Evolutionary conservation across 2,329 filamentous ascomycete species (phyloP).

Genomic region (Dissoconium aciculare): DNA sequence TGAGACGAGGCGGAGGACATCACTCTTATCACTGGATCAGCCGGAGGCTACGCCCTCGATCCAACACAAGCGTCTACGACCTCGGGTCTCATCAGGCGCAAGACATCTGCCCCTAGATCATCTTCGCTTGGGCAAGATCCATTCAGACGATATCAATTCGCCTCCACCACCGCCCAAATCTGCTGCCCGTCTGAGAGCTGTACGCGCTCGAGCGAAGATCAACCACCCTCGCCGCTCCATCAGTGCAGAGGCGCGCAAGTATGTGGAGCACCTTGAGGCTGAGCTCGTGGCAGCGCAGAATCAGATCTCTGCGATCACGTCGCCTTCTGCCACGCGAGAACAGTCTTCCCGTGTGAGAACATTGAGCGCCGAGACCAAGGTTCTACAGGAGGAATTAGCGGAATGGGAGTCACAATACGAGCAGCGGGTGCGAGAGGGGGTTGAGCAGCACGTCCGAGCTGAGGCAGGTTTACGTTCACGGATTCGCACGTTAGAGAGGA

Average conservation of each 20-base stretch:
- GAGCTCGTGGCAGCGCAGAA: constrained; percentile 30
- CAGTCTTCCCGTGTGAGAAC: constrained; percentile 25
- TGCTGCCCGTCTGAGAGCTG: constrained; percentile 1
- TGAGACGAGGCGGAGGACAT: constrained; percentile 16
- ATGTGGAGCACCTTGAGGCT: constrained; percentile 36
- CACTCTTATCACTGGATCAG: constrained; percentile 7
- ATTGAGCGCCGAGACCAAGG: constrained; percentile 22
- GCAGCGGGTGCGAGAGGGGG: constrained; percentile 22
- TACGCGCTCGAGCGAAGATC: constrained; percentile 11
- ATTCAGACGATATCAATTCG: constrained; percentile 5
- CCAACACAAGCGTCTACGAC: background rate
- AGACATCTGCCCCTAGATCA: constrained; percentile 8
- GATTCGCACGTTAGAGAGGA: constrained; percentile 19
- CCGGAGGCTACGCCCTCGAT: background rate
- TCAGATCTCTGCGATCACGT: constrained; percentile 26
- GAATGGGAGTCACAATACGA: constrained; percentile 27
- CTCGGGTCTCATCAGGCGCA: constrained; percentile 3
- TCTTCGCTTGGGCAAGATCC: background rate
- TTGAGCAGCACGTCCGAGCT: constrained; percentile 17
- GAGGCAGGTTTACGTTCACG: constrained; percentile 19
- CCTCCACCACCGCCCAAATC: constrained; percentile 5
- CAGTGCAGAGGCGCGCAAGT: constrained; percentile 29
- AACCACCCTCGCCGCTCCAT: constrained; percentile 19
- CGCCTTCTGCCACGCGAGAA: constrained; percentile 25
- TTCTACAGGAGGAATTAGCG: constrained; percentile 22